A percentile compares a stretch with the other conserved stretches of the same genome.
Evolutionary conservation across 805 yeast species (phyloP).

Genomic region (Myxozyma lipomycoides): DNA sequence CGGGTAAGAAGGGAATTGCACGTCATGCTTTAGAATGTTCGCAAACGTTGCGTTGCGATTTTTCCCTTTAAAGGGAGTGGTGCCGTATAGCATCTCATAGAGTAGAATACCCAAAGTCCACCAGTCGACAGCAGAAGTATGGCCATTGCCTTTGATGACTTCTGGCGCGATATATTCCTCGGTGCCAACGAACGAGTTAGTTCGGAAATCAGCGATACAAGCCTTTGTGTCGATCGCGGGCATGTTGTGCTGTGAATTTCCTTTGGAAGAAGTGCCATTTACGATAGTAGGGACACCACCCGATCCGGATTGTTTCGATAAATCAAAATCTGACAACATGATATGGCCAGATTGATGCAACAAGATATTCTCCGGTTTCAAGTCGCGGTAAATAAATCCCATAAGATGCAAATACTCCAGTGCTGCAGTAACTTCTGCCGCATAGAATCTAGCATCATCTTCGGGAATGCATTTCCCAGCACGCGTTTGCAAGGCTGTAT

Average conservation of each 20-base stretch:
- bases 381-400: slow-evolving; percentile 96
- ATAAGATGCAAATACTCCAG: slow-evolving; percentile 89
- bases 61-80: slow-evolving; percentile 93
- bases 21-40: slow-evolving; percentile 79
- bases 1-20: slow-evolving; percentile 51
- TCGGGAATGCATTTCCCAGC: slow-evolving; percentile 81
- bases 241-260: slow-evolving; percentile 40
- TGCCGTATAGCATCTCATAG: slow-evolving; percentile 92
- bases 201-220: slow-evolving; percentile 91
- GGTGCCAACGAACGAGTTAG: slow-evolving; percentile 97
- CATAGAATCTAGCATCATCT: slow-evolving; percentile 86
- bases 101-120: slow-evolving; percentile 95
- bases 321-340: slow-evolving; percentile 94
- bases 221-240: slow-evolving; percentile 88
- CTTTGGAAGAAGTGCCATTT: slow-evolving; percentile 31
- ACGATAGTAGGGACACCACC: slow-evolving; percentile 73
- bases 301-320: slow-evolving; percentile 80
- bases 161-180: slow-evolving; percentile 99
- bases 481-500: slow-evolving; percentile 77
- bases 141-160: slow-evolving; percentile 95
- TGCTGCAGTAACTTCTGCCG: slow-evolving; percentile 96
- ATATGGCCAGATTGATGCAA: slow-evolving; percentile 97
- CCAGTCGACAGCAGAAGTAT: slow-evolving; percentile 98
- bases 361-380: slow-evolving; percentile 93
- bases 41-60: slow-evolving; percentile 87